Base-by-base conservation (phyloP, 2,329 filamentous ascomycete species). In the Neospermospora avenae region DNA sequence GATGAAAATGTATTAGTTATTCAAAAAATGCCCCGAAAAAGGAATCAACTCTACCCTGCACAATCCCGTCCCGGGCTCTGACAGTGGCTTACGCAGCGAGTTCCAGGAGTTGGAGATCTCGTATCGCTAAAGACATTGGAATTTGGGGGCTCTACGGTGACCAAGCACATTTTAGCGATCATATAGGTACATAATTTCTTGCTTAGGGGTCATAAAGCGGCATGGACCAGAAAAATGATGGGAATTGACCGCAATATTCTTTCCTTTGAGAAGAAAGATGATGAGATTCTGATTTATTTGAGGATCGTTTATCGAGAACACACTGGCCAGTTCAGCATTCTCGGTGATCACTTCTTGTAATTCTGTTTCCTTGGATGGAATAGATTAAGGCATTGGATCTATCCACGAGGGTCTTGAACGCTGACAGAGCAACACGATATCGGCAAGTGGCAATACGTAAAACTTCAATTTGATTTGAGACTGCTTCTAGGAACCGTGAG, bases 161-260 rank as follows among this genome's bases (percentile, higher is more conserved):
- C 44, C 44, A 31, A 10, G 60, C 72, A 55, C 4, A 16, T 39
- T 39, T 18, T 44, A 44, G 41, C 18, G 18, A 22, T 44, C 41
- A n/a, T n/a, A n/a, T n/a, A n/a, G n/a, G 7, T 44, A 44, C 41
- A 44, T 41, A 44, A 25, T 2, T 20, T 18, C 41, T 44, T 7
- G 41, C 41, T 44, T 14, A 11, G 41, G n/a, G 41, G 18, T 22
- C 24, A 10, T 44, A 44, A 44, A 24, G 41, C 41, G 41, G 18
- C 41, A 22, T 39, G 28, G 18, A 18, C 18, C 22, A 11, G 2
- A 24, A 24, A 10, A 44, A 22, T 8, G 8, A 18, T 16, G 10
- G 39, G n/a, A 42, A 3, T 42, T 37, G 35, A 13, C 11, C 35
- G 4, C 35, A 37, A 37, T 13, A 37, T 37, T 37, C 11, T 37